Conservation (phyloP, 2,329 filamentous ascomycete genomes). For the Teratosphaeria nubilosa region DNA sequence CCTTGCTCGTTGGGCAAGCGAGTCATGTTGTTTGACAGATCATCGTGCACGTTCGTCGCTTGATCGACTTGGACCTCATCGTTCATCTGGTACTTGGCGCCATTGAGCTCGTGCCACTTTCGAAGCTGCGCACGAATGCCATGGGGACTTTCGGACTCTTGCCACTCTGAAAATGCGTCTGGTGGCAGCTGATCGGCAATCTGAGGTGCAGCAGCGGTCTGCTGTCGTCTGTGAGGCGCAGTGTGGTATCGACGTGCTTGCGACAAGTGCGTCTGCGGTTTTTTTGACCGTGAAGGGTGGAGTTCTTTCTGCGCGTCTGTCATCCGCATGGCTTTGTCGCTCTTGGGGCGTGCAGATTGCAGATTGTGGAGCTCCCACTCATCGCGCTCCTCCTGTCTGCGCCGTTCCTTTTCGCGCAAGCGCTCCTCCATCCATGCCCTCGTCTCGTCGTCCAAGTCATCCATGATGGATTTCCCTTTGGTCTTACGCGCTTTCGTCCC, state of each 20-base stretch:
- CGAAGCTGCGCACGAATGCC: conserved; percentile 28
- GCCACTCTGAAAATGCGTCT: background rate
- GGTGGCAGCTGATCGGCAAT: background rate
- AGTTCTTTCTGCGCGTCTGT: background rate
- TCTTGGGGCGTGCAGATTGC: background rate
- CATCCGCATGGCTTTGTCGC: background rate
- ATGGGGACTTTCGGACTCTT: conserved; percentile 4
- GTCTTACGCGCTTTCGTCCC: background rate
- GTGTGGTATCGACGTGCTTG: background rate
- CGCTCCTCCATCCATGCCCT: background rate
- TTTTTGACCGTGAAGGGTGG: background rate
- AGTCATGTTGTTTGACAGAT: conserved; percentile 18
- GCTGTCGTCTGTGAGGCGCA: background rate
- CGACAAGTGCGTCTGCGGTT: background rate
- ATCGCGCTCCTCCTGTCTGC: background rate
- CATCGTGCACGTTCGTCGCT: background rate
- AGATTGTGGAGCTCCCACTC: background rate
- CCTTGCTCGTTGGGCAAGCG: conserved; percentile 20
- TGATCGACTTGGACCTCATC: background rate
- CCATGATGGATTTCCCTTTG: background rate
- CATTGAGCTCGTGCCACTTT: conserved; percentile 36
- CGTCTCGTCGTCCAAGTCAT: background rate
- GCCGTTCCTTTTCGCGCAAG: background rate
- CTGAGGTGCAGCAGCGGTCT: background rate
- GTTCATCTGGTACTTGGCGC: conserved; percentile 6